A percentile compares a stretch with the other conserved stretches of the same genome.
Evolutionary conservation across 148 eudicot genomes (phyloP).

Genomic region (Rhododendron griersonianum): DNA sequence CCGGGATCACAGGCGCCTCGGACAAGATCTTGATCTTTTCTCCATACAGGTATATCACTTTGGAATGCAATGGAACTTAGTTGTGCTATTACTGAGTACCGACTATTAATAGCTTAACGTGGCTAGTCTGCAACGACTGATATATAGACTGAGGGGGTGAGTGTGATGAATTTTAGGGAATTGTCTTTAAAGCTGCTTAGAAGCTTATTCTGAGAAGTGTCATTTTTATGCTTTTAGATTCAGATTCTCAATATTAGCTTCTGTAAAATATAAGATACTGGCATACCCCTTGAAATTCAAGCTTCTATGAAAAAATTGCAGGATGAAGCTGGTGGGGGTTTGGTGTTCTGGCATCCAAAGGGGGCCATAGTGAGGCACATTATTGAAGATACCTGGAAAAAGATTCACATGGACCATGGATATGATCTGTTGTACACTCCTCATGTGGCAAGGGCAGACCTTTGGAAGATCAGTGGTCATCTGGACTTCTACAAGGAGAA

Average conservation of each 20-base stretch:
- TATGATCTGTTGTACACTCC: slow-evolving; percentile 93
- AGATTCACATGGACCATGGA: slow-evolving; percentile 73
- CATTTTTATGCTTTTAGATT: background rate
- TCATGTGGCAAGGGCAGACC: slow-evolving; percentile 96
- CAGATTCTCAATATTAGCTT: background rate
- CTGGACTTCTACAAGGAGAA: slow-evolving; percentile 93
- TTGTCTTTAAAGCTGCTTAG: background rate
- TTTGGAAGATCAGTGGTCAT: slow-evolving; percentile 99
- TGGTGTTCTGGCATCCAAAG: slow-evolving; percentile 99
- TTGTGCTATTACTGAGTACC: background rate
- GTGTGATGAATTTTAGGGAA: background rate
- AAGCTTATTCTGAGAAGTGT: background rate
- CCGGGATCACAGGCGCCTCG: slow-evolving; percentile 96
- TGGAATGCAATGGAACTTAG: background rate
- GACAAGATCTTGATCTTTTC: slow-evolving; percentile 97
- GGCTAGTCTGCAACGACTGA: background rate
- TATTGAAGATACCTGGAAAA: slow-evolving; percentile 95
- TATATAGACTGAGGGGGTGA: background rate
- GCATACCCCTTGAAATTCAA: background rate
- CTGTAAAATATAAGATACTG: background rate
- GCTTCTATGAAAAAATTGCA: slow-evolving; percentile 24
- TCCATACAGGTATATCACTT: slow-evolving; percentile 72
- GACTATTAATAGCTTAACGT: background rate
- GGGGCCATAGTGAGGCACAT: slow-evolving; percentile 90
- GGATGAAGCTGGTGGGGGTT: slow-evolving; percentile 99